These are phyloP conservation scores for Cyberlindnera mrakii DNA, from an alignment of 805 yeast species.

Conservation along the genomic window DNA sequence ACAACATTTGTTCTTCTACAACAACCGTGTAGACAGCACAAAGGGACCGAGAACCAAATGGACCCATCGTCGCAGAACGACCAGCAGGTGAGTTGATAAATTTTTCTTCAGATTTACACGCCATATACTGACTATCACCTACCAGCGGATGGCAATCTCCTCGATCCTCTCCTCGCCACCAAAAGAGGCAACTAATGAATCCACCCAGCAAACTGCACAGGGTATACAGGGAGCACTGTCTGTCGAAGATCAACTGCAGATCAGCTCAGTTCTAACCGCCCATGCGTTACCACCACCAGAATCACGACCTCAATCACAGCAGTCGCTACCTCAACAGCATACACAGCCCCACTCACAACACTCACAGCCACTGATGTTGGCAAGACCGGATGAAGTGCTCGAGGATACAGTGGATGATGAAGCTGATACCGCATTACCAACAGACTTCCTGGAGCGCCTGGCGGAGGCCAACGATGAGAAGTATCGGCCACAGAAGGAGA, in stretches of 20 bases:
- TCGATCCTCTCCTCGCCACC: constrained; percentile 19
- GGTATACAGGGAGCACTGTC: too few relatives aligned
- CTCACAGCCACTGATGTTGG: neutral
- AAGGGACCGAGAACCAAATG: too few relatives aligned
- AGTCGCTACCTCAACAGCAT: neutral
- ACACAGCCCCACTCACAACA: neutral
- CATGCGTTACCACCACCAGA: too few relatives aligned
- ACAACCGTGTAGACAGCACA: neutral
- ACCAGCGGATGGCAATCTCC: constrained; percentile 19
- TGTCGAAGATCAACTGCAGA: too few relatives aligned
- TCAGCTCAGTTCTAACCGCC: too few relatives aligned
- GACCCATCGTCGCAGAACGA: neutral
- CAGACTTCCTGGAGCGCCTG: constrained; percentile 12
- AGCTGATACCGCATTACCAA: constrained; percentile 5
- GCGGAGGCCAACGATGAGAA: constrained; percentile 17
- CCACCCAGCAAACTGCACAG: too few relatives aligned
- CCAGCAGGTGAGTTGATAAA: neutral
- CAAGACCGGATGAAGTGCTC: neutral
- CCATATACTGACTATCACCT: neutral
- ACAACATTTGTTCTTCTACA: neutral
- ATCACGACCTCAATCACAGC: neutral
- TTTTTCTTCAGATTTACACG: too few relatives aligned
- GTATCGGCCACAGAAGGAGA: constrained; percentile 19
- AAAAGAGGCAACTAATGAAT: neutral
- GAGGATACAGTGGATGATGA: neutral